phyloP scores from a whole-genome alignment of 805 yeast genomes.

The Middelhovenomyces tepae region DNA sequence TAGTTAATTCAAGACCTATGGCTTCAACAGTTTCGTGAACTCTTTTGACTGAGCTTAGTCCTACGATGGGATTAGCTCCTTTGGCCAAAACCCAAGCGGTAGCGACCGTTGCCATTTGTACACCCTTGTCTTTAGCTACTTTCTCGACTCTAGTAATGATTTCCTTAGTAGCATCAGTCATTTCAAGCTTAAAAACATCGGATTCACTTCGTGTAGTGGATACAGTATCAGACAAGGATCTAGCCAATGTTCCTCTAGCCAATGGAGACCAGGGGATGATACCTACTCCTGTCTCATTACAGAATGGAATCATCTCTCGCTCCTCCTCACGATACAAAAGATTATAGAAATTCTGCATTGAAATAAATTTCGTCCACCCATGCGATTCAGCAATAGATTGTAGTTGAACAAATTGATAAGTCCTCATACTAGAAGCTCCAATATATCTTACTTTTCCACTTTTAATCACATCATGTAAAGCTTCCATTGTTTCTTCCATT shows the following conservation, averaged over 20 bases:
- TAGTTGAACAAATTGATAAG: slow-evolving; percentile 42
- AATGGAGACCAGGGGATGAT: slow-evolving; percentile 55
- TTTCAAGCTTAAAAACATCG: too few relatives aligned
- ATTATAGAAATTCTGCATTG: slow-evolving; percentile 52
- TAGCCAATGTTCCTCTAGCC: slow-evolving; percentile 46
- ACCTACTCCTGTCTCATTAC: slow-evolving; percentile 45
- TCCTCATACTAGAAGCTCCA: slow-evolving; percentile 57
- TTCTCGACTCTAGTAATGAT: slow-evolving; percentile 47
- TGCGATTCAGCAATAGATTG: slow-evolving; percentile 49
- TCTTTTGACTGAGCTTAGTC: slow-evolving; percentile 39
- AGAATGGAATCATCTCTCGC: slow-evolving; percentile 49
- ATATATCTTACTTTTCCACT: slow-evolving; percentile 43
- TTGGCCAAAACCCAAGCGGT: slow-evolving; percentile 47
- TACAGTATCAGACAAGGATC: too few relatives aligned
- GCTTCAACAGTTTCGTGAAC: slow-evolving; percentile 45
- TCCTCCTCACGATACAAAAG: slow-evolving; percentile 57
- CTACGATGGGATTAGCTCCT: slow-evolving; percentile 48
- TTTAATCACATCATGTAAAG: slow-evolving; percentile 44
- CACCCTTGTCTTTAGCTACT: slow-evolving; percentile 38
- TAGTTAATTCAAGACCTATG: slow-evolving; percentile 31
- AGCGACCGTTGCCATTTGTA: slow-evolving; percentile 48
- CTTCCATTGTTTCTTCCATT: slow-evolving; percentile 46
- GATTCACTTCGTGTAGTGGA: too few relatives aligned
- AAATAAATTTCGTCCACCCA: slow-evolving; percentile 50
- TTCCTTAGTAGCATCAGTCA: slow-evolving; percentile 17